phyloP scores from a whole-genome alignment of 306 rosid genomes.

The Pterocarpus macrocarpus region DNA sequence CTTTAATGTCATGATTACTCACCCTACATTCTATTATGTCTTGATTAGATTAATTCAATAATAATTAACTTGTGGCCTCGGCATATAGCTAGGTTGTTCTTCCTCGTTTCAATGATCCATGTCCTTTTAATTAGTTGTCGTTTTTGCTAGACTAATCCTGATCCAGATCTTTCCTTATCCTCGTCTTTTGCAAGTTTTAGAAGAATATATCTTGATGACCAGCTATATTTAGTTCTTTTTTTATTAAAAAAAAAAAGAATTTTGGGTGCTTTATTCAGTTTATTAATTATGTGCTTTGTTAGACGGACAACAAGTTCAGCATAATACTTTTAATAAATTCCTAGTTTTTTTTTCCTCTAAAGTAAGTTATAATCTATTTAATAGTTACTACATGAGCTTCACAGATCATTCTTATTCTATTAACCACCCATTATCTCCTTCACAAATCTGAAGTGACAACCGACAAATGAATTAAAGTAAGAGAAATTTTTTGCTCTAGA shows the following conservation, averaged over 20 bases:
- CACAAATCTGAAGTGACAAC: too few relatives aligned
- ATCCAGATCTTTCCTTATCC: background rate
- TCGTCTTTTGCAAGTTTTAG: background rate
- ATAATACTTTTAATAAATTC: background rate
- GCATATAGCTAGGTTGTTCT: background rate
- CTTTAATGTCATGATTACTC: background rate
- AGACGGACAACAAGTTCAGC: background rate
- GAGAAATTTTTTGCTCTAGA: too few relatives aligned
- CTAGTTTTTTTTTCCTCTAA: too few relatives aligned
- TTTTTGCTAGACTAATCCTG: background rate
- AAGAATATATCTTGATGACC: background rate
- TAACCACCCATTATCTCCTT: too few relatives aligned
- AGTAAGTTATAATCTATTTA: too few relatives aligned
- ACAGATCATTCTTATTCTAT: too few relatives aligned
- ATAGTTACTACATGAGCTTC: too few relatives aligned
- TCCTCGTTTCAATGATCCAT: background rate
- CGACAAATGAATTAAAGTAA: too few relatives aligned
- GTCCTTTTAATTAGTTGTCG: background rate
- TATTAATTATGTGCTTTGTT: background rate
- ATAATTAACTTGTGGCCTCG: background rate
- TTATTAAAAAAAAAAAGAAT: background rate
- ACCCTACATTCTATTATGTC: background rate
- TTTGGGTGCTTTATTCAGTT: background rate
- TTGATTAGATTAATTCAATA: background rate
- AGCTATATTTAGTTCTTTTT: background rate